phyloP scores from a whole-genome alignment of 495 filamentous ascomycete species.

The Penicillium lagena region DNA sequence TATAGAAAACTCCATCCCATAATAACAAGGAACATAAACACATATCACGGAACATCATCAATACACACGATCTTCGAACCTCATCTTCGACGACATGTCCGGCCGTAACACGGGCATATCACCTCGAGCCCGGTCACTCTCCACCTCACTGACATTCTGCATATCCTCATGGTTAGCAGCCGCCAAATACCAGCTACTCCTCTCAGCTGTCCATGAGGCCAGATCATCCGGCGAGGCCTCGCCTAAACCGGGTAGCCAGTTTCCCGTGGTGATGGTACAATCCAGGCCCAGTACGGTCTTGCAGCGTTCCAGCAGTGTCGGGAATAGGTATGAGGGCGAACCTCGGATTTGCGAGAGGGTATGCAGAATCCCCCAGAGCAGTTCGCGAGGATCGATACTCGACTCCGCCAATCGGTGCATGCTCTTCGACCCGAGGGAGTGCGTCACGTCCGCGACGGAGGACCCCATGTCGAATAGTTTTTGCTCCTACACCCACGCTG shows the following conservation, averaged over 20 bases:
- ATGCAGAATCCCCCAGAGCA: slow-evolving; percentile 38
- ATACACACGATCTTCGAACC: slow-evolving; percentile 3
- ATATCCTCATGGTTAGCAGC: slow-evolving; percentile 1
- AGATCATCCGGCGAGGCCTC: slow-evolving; percentile 4
- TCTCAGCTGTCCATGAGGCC: slow-evolving; percentile 12
- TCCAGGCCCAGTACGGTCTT: slow-evolving; percentile 28
- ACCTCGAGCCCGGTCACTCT: slow-evolving; percentile 1
- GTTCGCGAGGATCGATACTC: slow-evolving; percentile 28
- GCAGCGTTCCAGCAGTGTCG: slow-evolving; percentile 27
- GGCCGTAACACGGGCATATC: background rate
- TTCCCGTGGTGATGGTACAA: slow-evolving; percentile 24
- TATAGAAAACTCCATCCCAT: too few relatives aligned
- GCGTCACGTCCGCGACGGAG: slow-evolving; percentile 32
- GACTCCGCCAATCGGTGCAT: slow-evolving; percentile 25
- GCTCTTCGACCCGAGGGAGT: slow-evolving; percentile 25
- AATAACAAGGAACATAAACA: background rate
- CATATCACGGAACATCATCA: background rate
- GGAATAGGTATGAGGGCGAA: slow-evolving; percentile 39
- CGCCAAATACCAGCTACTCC: slow-evolving; percentile 8
- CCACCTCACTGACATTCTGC: slow-evolving; percentile 1
- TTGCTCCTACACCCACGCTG: slow-evolving; percentile 25
- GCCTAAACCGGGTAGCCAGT: slow-evolving; percentile 23
- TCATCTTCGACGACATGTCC: slow-evolving; percentile 1
- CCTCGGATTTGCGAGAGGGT: slow-evolving; percentile 37
- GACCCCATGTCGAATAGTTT: slow-evolving; percentile 34